Base-by-base conservation (phyloP, 345 rosid genomes). In the Brassica rapa region DNA sequence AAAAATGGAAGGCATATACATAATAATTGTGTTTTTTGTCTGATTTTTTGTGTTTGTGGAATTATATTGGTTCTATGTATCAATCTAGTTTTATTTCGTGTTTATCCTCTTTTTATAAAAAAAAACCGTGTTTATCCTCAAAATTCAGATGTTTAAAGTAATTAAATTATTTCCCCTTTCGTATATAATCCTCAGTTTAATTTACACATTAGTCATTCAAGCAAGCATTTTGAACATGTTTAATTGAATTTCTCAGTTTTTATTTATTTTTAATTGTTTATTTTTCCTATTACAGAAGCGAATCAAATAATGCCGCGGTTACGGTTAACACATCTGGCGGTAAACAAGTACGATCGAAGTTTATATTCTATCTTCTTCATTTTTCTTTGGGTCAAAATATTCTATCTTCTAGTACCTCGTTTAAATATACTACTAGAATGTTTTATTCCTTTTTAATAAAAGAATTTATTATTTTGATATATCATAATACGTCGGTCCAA, bases 331-430 rank as follows among this genome's bases (percentile, higher is more conserved):
- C 43, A 63, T 57, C 27, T 70, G 57, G 62, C 8, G 11, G 2
- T 19, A 46, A 81, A 32, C 72, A 76, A 66, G 83, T 81, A 75
- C 35, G 83, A 15, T 74, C 35, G 8, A 61, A 37, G 35, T 32
- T 3, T 68, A 55, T 60, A 21, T 62, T 2, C 62, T 11, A 16
- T 66, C 29, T 66, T 72, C 14, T 41, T 2, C 29, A 25, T 37
- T 37, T 37, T 37, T 7, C 9, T 37, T 37, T 37, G 41, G 41
- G 41, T 37, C 41, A 37, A 37, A 37, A 37, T 37, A 37, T 37
- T 37, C 41, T 37, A 11, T 41, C 49, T 41, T 46, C 56, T 49
- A 49, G 49, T 60, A 16, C 69, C 12, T 60, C 6, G 53, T 79
- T 73, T 49, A 49, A 37, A 32, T 66, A 7, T 16, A 11, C 12